phyloP scores from a whole-genome alignment of 2,329 filamentous ascomycete species.

The Corynespora cassiicola region DNA sequence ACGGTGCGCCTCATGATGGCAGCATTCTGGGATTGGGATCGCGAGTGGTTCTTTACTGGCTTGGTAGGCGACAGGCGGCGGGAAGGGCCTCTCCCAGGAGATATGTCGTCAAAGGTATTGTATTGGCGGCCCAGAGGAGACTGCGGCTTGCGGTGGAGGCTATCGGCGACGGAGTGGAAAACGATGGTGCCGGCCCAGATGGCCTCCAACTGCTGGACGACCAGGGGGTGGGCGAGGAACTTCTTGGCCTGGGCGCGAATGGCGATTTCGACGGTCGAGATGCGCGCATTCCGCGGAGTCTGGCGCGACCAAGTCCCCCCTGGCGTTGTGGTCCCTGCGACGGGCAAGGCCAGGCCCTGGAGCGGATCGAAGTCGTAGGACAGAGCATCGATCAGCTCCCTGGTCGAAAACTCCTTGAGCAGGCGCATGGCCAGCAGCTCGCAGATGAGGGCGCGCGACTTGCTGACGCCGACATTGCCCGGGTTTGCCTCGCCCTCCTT shows the following conservation, averaged over 20 bases:
- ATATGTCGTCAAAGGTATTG: constrained; percentile 28
- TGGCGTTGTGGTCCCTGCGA: constrained; percentile 35
- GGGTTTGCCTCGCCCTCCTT: constrained; percentile 85
- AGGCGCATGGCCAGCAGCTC: constrained; percentile 90
- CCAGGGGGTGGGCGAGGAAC: constrained; percentile 88
- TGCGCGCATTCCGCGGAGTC: constrained; percentile 68
- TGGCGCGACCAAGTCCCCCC: constrained; percentile 31
- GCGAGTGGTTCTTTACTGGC: constrained; percentile 12
- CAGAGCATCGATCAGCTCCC: constrained; percentile 90
- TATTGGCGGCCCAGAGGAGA: constrained; percentile 30
- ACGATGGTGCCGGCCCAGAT: constrained; percentile 97
- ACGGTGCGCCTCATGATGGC: constrained; percentile 72
- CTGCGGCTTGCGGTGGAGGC: constrained; percentile 71
- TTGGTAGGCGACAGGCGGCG: constrained; percentile 33
- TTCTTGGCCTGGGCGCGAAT: constrained; percentile 92
- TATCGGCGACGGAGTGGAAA: constrained; percentile 89
- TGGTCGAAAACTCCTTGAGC: constrained; percentile 85
- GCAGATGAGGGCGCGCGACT: constrained; percentile 85
- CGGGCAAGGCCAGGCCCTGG: constrained; percentile 72
- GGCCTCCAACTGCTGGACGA: constrained; percentile 93
- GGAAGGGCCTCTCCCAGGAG: constrained; percentile 38
- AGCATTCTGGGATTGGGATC: constrained; percentile 28
- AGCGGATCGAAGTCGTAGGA: constrained; percentile 95
- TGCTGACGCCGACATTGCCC: constrained; percentile 82
- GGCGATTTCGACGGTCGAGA: constrained; percentile 90